Base-by-base conservation (phyloP, 768 basidiomycete genomes). In the Solioccasus polychromus region DNA sequence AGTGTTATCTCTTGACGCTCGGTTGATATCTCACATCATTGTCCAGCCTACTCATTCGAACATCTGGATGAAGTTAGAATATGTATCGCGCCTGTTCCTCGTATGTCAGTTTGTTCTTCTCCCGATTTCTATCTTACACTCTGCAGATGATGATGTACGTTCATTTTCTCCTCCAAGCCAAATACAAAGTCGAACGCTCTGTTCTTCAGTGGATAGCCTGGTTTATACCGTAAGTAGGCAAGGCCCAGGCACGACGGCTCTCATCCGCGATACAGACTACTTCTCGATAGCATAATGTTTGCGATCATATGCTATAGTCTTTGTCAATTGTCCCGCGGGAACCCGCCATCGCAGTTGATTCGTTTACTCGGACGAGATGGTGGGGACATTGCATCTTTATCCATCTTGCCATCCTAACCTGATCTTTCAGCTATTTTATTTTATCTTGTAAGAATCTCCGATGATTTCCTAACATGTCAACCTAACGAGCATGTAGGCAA, bases 61-160 rank as follows among this genome's bases (percentile, higher is more conserved):
- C 39, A 62, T n/a, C 32, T 64, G 1, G 4, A 17, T 8, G 41
- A 45, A 15, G 35, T 24, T 5, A 42, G 50, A 23, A 9, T 64
- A 26, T 64, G 60, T 18, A 18, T 31, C 15, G 1, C 18, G 10
- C 44, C 37, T 0, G 12, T 38, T 9, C 35, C 43, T 2, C 28
- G 60, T 62, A 45, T 15, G 63, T 57, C 10, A n/a, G 6, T 15
- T 2, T 1, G 4, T 41, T 18, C 24, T 29, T 22, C 11, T 5
- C 17, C 5, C 17, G 2, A 3, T 5, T 37, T 43, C 51, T 53
- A 25, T 48, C 30, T n/a, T 4, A 6, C 1, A 8, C 0, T 11
- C 32, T 32, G 10, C 18, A 58, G 57, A 44, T 3, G 5, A 36
- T 2, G 0, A 22, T 25, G 57, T 61, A 44, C n/a, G 59, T 48